phyloP scores from a whole-genome alignment of 306 rosid genomes.

The Sophora flavescens region DNA sequence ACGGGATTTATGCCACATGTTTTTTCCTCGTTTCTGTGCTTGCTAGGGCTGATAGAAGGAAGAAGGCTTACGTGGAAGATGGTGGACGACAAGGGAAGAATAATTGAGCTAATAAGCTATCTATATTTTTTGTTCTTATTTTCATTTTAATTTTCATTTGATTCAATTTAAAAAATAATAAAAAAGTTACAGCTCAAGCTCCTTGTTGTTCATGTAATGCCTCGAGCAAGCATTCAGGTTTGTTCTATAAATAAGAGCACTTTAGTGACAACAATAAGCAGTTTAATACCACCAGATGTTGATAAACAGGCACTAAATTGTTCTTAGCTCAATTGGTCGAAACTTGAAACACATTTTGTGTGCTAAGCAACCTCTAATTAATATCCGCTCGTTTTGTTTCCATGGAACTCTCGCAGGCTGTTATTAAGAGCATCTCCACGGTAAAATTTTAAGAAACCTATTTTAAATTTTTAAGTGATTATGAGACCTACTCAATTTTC shows the following conservation, averaged over 20 bases:
- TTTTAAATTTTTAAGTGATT: too few relatives aligned
- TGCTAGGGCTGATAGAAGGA: conserved; percentile 71
- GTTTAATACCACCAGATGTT: background rate
- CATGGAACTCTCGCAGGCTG: too few relatives aligned
- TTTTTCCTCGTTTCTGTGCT: conserved; percentile 62
- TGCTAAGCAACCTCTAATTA: too few relatives aligned
- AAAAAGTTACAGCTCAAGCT: background rate
- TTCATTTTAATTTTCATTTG: conserved; percentile 7
- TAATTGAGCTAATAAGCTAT: conserved; percentile 38
- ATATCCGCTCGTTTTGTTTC: too few relatives aligned
- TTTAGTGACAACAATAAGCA: background rate
- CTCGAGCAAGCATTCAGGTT: conserved; percentile 26
- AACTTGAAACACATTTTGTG: too few relatives aligned
- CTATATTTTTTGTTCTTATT: background rate
- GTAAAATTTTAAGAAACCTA: too few relatives aligned
- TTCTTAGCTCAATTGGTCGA: too few relatives aligned
- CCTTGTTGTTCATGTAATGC: conserved; percentile 32
- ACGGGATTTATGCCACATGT: conserved; percentile 81
- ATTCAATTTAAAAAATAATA: conserved; percentile 13
- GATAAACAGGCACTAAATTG: too few relatives aligned
- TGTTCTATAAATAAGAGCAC: conserved; percentile 1
- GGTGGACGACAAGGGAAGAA: conserved; percentile 84
- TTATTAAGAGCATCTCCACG: too few relatives aligned
- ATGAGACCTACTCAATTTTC: too few relatives aligned
- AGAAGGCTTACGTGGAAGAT: conserved; percentile 78